Conservation (phyloP, 176 grass and related monocot genomes). For the Aechmea fasciata region DNA sequence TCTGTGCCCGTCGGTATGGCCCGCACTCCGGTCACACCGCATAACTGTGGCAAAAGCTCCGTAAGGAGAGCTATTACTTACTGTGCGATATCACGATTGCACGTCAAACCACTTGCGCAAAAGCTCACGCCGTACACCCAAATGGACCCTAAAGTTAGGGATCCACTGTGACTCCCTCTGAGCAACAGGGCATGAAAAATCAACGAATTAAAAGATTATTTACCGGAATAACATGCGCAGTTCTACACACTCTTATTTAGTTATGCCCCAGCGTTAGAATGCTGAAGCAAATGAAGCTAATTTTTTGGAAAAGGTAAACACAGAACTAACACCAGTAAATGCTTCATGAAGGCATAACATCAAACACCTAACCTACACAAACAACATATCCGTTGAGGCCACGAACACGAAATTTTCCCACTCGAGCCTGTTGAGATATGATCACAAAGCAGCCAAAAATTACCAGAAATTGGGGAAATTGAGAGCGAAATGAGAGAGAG, state of each 20-base stretch:
- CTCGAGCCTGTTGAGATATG: background rate
- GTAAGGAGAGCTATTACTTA: no score
- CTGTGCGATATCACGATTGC: no score
- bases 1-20: no score
- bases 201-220: background rate
- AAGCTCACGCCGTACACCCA: background rate
- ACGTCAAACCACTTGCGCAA: background rate
- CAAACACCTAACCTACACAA: background rate
- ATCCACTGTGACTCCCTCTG: background rate
- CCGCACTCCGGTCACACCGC: no score
- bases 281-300: background rate
- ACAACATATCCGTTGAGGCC: background rate
- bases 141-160: background rate
- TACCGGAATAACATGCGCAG: background rate
- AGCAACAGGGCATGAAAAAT: background rate
- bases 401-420: background rate
- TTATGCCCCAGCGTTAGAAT: background rate
- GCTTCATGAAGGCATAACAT: background rate
- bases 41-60: no score
- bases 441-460: background rate
- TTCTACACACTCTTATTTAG: background rate
- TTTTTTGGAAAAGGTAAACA: background rate
- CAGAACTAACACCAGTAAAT: background rate
- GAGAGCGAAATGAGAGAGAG: conserved; percentile 5
- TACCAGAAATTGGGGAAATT: background rate